These are phyloP conservation scores for Leptographium galeiforme DNA, from an alignment of 2,329 filamentous ascomycete genomes.

Conservation along the genomic window DNA sequence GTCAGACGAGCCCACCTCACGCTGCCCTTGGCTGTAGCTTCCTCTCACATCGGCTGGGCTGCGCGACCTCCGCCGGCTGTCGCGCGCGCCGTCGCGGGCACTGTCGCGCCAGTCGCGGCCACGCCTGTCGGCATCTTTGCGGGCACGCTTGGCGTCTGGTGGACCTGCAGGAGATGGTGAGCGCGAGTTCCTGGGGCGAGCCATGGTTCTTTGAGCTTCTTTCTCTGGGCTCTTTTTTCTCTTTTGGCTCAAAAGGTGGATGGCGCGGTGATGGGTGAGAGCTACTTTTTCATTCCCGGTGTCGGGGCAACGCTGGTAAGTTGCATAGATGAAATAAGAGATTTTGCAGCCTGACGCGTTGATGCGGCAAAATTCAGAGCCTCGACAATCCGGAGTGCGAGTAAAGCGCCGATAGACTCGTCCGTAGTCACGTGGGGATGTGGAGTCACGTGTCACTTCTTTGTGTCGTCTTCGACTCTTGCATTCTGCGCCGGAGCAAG, in stretches of 20 bases:
- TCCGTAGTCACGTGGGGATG: too few relatives aligned
- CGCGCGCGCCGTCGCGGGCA: conserved; percentile 35
- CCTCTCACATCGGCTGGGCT: conserved; percentile 47
- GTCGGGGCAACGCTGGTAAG: neutral
- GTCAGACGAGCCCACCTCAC: conserved; percentile 25
- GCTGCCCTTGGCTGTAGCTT: neutral
- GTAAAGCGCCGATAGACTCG: too few relatives aligned
- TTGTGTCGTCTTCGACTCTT: too few relatives aligned
- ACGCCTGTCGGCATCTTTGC: conserved; percentile 47
- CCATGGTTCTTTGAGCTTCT: conserved; percentile 26
- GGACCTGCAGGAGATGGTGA: conserved; percentile 90
- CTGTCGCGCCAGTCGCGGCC: conserved; percentile 34
- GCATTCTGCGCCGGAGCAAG: too few relatives aligned
- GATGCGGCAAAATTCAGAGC: neutral
- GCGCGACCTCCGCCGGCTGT: conserved; percentile 44
- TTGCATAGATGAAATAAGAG: neutral
- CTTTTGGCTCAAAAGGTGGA: neutral
- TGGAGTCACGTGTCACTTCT: too few relatives aligned
- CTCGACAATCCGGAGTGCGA: too few relatives aligned
- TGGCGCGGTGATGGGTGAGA: neutral
- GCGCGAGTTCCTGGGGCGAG: conserved; percentile 57
- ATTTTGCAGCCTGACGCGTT: neutral
- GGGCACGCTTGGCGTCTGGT: conserved; percentile 55
- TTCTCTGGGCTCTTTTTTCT: neutral
- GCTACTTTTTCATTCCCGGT: conserved; percentile 3